Base-by-base conservation (phyloP, 139 green algal genomes). In the Chlorella sorokiniana region DNA sequence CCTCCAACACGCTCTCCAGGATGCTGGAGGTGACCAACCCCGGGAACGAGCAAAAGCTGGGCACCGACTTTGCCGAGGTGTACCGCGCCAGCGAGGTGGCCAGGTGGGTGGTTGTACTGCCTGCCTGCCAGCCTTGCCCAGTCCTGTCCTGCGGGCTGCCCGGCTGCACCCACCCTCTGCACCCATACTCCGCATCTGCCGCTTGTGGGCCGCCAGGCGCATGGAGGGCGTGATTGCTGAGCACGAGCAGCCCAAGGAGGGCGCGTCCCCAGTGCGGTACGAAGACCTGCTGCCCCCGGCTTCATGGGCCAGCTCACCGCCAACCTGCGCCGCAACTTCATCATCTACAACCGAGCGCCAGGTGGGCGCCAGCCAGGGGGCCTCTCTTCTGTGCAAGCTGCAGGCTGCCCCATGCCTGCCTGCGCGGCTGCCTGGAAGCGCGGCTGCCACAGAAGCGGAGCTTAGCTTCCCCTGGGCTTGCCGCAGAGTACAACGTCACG, bases 1-100 rank as follows among this genome's bases (percentile, higher is more conserved):
- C 20, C 18, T 27, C 35, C 8, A 0, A 37, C 54, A 33, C 78
- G 18, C 22, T 71, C 37, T 79, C 45, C 83, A 87, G 86, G 86
- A 89, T 89, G 86, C 84, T 90, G 77, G 81, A 90, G 37, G 76
- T 86, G 45, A 83, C 44, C 68, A 86, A 33, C 45, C 80, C 65
- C 1, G 40, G 23, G 22, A 38, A 4, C 6, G 71, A 76, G 35
- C 22, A 67, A 0, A 35, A 52, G 48, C 72, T 87, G 44, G 76
- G 77, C 18, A 7, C 84, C 0, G 82, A 88, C 65, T 90, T 91
- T 62, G 74, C 74, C 10, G 63, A 90, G 7, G n/a, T 76, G 25
- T 88, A 83, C 48, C 40, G n/a, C 27, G 18, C 27, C 42, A 83
- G 75, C n/a, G n/a, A 82, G 33, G 52, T 86, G 45, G 71, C 37